Percentiles rank a stretch among this genome's conserved stretches.
Conservation (phyloP, 306 rosid species). For the Canavalia gladiata region DNA sequence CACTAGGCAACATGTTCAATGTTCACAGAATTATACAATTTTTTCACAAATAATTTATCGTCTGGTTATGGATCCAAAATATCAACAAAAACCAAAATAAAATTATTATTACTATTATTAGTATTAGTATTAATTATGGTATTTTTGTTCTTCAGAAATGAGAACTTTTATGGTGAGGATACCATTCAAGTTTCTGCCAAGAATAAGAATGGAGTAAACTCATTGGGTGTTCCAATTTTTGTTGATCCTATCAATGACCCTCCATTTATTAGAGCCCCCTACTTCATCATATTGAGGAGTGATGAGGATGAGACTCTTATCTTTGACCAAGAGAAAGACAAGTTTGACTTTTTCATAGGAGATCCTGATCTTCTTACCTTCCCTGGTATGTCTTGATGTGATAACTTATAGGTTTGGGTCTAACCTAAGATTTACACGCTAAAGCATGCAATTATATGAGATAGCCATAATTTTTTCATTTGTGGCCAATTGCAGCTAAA, state of each 20-base stretch:
- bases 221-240: constrained; percentile 66
- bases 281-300: constrained; percentile 68
- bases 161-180: constrained; percentile 76
- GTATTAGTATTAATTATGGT: constrained; percentile 5
- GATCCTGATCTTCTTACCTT: constrained; percentile 81
- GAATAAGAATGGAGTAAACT: constrained; percentile 73
- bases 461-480: not conserved
- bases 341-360: constrained; percentile 75
- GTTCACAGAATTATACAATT: not conserved
- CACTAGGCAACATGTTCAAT: not conserved
- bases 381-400: constrained; percentile 60
- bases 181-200: constrained; percentile 65
- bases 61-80: not conserved
- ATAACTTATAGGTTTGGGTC: not conserved
- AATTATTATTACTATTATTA: not conserved
- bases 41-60: not conserved
- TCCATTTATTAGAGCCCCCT: constrained; percentile 74
- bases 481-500: not conserved
- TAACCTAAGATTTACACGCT: constrained; percentile 4
- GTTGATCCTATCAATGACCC: constrained; percentile 88
- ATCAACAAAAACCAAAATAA: not conserved
- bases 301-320: constrained; percentile 65
- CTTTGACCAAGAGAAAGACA: constrained; percentile 70
- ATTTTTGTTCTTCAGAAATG: constrained; percentile 58
- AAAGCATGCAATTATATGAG: constrained; percentile 1